Base-by-base conservation (phyloP, 1,284 basidiomycete genomes). In the Microbotryomycetes sp. region DNA sequence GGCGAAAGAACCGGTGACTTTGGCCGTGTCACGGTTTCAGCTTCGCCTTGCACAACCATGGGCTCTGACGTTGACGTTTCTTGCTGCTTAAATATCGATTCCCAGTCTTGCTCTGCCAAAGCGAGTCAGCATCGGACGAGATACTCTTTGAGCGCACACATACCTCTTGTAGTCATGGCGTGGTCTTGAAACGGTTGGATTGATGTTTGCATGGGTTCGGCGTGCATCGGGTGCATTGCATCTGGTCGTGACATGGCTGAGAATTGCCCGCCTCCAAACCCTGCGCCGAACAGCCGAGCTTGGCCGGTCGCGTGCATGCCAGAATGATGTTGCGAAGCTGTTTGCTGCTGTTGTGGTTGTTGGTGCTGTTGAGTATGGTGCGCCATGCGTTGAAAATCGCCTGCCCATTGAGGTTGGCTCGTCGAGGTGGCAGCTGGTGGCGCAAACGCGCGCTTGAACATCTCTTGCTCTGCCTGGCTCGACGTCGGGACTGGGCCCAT, bases 361-460 rank as follows among this genome's bases (percentile, higher is more conserved):
- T 58, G 56, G 15, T 60, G 47, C 21, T 48, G 28, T 31, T 50
- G 45, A 27, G 47, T 18, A 24, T n/a, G 3, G 23, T 23, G 24
- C 28, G 46, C 13, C 57, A 55, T 59, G 21, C 16, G 18, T 41
- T 24, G 15, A 51, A 61, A 58, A 31, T 55, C 56, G 24, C 53
- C 23, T n/a, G 21, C 30, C 50, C 50, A 52, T 72, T 84, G 81
- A 59, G 81, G 80, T 59, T 81, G 75, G 29, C 76, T 76, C n/a
- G 76, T 74, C 45, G 78, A 66, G 27, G 76, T 75, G 27, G 75
- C 67, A 54, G 79, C 76, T 52, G 81, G 79, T 15, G 83, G 81
- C 56, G 84, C 83, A 73, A 88, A 88, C 11, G 74, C 72, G 84
- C 87, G 66, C 24, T 30, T 52, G 49, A 67, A 65, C 23, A 62